Evolutionary conservation across 441 rosid genomes (phyloP).

Genomic region (Mallotus japonicus): DNA sequence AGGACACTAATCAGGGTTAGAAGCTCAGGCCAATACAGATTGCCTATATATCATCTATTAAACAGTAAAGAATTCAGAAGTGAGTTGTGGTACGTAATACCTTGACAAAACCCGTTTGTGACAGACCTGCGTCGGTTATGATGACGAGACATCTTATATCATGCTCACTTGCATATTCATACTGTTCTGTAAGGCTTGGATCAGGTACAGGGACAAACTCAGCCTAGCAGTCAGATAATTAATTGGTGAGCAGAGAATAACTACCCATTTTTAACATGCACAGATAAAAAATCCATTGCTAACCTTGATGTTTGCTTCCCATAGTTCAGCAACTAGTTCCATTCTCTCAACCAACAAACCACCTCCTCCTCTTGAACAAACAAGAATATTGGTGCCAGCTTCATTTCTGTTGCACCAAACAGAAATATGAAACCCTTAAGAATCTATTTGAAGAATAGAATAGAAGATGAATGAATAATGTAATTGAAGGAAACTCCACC

Average conservation of each 20-base stretch:
- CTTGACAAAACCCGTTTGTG: constrained; percentile 73
- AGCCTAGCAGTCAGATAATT: constrained; percentile 48
- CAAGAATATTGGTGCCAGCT: constrained; percentile 58
- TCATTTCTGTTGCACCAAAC: constrained; percentile 56
- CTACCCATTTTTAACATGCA: background rate
- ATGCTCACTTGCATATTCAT: constrained; percentile 94
- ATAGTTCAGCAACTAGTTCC: constrained; percentile 84
- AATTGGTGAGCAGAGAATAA: constrained; percentile 26
- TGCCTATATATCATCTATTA: no score
- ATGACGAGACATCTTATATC: constrained; percentile 84
- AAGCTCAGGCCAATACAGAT: no score
- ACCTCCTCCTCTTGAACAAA: constrained; percentile 98
- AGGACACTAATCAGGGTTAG: no score
- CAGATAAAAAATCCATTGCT: constrained; percentile 11
- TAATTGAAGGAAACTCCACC: constrained; percentile 34
- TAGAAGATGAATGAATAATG: background rate
- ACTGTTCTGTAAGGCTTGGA: constrained; percentile 97
- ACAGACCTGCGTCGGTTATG: constrained; percentile 70
- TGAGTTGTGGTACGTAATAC: constrained; percentile 31
- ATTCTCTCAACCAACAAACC: constrained; percentile 90
- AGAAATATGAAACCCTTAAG: constrained; percentile 12
- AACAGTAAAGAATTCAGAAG: background rate
- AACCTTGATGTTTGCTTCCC: constrained; percentile 91
- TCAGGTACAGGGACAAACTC: constrained; percentile 82
- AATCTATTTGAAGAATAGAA: background rate